These are phyloP conservation scores for Pugionium dolabratum DNA, from an alignment of 345 rosid species.

Conservation along the genomic window DNA sequence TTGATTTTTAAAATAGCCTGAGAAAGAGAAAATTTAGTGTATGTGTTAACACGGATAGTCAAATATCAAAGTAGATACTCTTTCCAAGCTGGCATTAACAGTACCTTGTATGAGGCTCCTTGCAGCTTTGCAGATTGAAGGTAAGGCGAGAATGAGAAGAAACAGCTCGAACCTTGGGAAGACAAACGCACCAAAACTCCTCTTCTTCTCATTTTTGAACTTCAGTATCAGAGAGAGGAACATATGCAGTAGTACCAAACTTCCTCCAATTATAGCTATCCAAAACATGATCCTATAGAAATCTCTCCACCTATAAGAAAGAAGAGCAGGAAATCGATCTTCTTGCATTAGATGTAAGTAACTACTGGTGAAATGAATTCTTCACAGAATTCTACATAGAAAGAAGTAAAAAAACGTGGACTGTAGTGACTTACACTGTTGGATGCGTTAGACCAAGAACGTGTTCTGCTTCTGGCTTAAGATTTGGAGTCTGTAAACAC, in stretches of 20 bases:
- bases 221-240: constrained; percentile 55
- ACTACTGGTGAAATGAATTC: neutral
- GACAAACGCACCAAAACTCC: constrained; percentile 58
- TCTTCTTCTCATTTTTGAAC: constrained; percentile 52
- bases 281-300: constrained; percentile 89
- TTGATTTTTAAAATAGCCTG: constrained; percentile 40
- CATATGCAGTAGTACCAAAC: constrained; percentile 65
- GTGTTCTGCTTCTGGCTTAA: constrained; percentile 73
- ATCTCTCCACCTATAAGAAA: constrained; percentile 72
- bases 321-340: neutral
- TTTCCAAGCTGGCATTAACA: constrained; percentile 1
- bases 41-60: neutral
- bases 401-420: constrained; percentile 3
- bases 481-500: constrained; percentile 57
- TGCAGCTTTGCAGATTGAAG: constrained; percentile 71
- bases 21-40: neutral
- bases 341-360: neutral
- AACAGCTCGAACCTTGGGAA: constrained; percentile 86
- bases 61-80: neutral
- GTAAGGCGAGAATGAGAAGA: constrained; percentile 72
- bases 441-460: constrained; percentile 48
- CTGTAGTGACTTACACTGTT: constrained; percentile 53
- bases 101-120: constrained; percentile 68
- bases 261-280: constrained; percentile 67
- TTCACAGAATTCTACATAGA: neutral